These are phyloP conservation scores for Mortierella sp. DNA, from an alignment of 371 early-diverging fungal species.

Conservation along the genomic window DNA sequence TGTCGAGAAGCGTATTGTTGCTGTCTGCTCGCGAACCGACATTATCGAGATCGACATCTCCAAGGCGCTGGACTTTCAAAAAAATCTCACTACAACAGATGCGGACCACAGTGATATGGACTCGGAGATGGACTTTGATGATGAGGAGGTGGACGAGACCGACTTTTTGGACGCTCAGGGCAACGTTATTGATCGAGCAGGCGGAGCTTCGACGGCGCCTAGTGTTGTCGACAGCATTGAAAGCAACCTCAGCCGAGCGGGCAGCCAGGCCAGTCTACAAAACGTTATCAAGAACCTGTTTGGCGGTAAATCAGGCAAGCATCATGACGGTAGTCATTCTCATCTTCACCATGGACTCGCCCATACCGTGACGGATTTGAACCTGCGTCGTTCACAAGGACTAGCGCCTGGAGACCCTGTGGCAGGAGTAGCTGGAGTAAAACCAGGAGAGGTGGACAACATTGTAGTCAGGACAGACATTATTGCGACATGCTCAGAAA, in stretches of 20 bases:
- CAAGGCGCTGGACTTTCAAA: slow-evolving; percentile 38
- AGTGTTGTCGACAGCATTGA: slow-evolving; percentile 47
- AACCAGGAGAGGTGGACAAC: slow-evolving; percentile 57
- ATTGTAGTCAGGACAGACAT: slow-evolving; percentile 58
- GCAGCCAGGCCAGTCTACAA: slow-evolving; percentile 43
- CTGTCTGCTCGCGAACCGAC: slow-evolving; percentile 69
- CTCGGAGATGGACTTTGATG: slow-evolving; percentile 71
- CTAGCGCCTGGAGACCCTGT: slow-evolving; percentile 2
- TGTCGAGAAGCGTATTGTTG: slow-evolving; percentile 62
- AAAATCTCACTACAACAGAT: slow-evolving; percentile 25
- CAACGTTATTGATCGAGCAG: slow-evolving; percentile 42
- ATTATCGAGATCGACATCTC: slow-evolving; percentile 71
- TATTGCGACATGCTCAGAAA: slow-evolving; percentile 66
- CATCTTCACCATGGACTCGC: slow-evolving; percentile 35
- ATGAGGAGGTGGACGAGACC: slow-evolving; percentile 50
- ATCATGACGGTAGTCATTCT: slow-evolving; percentile 19
- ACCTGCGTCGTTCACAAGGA: slow-evolving; percentile 48
- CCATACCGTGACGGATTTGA: slow-evolving; percentile 57
- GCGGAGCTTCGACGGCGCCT: slow-evolving; percentile 30
- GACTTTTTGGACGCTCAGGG: slow-evolving; percentile 53
- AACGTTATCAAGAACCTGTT: slow-evolving; percentile 51
- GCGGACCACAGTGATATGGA: slow-evolving; percentile 49
- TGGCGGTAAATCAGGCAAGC: slow-evolving; percentile 18
- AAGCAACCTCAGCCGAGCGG: slow-evolving; percentile 29
- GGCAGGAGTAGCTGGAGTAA: slow-evolving; percentile 19